phyloP scores from a whole-genome alignment of 2,329 filamentous ascomycete genomes.

The Aspergillus sp. region DNA sequence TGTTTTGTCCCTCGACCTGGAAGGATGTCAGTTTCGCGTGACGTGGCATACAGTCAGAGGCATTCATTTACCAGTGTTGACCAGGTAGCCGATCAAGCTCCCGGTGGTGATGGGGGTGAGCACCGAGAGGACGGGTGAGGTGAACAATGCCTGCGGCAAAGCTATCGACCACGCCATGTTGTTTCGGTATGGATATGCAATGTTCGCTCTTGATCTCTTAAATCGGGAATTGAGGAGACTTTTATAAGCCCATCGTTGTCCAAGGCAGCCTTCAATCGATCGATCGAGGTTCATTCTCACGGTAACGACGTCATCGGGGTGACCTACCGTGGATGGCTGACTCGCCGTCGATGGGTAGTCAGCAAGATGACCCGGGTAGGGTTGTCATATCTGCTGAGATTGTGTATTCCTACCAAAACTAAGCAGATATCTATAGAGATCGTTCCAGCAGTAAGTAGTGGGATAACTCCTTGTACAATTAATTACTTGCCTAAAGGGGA shows the following conservation, averaged over 20 bases:
- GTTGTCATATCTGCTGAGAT: too few relatives aligned
- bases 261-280: not conserved
- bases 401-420: too few relatives aligned
- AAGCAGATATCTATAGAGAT: too few relatives aligned
- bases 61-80: constrained; percentile 24
- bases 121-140: constrained; percentile 30
- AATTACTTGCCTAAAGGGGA: too few relatives aligned
- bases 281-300: not conserved
- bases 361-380: too few relatives aligned
- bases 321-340: not conserved
- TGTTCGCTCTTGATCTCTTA: too few relatives aligned
- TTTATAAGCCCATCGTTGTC: too few relatives aligned
- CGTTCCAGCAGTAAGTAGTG: too few relatives aligned
- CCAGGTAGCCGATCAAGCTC: constrained; percentile 27
- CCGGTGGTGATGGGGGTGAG: constrained; percentile 27
- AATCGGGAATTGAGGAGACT: too few relatives aligned
- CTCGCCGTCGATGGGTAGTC: too few relatives aligned
- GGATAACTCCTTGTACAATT: too few relatives aligned
- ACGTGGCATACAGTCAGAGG: not conserved
- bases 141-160: constrained; percentile 29
- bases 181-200: not conserved
- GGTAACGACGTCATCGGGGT: not conserved
- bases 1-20: constrained; percentile 33
- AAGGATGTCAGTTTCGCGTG: not conserved
- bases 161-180: constrained; percentile 31